Evolutionary conservation across 1,284 basidiomycete species (phyloP).

Genomic region (Papiliotrema laurentii): DNA sequence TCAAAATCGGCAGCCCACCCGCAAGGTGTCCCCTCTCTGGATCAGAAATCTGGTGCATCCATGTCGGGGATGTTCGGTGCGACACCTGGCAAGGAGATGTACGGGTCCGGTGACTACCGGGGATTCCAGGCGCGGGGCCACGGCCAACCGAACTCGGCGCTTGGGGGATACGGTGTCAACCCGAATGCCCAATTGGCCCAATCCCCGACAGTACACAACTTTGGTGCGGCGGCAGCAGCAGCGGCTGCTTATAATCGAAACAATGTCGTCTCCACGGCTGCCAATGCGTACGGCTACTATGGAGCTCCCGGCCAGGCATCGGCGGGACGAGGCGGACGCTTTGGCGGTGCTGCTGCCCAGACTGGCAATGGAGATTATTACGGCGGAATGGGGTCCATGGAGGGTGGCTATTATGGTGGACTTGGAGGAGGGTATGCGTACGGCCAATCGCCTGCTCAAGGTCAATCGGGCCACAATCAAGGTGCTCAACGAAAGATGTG

Average conservation of each 20-base stretch:
- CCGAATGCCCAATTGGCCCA: background rate
- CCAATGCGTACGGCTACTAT: constrained; percentile 2
- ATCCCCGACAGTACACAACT: too few species aligned
- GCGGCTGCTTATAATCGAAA: too few species aligned
- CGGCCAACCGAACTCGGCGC: background rate
- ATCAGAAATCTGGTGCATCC: too few species aligned
- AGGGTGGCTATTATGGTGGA: constrained; percentile 6
- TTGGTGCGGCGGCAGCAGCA: too few species aligned
- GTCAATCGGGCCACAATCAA: too few species aligned
- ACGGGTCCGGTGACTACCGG: too few species aligned
- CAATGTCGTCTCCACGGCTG: too few species aligned
- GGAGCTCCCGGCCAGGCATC: background rate
- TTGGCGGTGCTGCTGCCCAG: background rate
- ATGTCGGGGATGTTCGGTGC: too few species aligned
- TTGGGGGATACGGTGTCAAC: too few species aligned
- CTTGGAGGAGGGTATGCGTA: background rate
- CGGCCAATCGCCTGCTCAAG: background rate
- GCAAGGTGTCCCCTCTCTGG: background rate
- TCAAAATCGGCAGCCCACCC: constrained; percentile 2
- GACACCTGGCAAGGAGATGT: too few species aligned
- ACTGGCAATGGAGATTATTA: background rate
- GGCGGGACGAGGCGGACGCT: background rate
- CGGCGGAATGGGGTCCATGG: background rate
- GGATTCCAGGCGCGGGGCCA: too few species aligned
- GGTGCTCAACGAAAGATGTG: too few species aligned